A percentile compares a stretch with the other conserved stretches of the same genome.
Evolutionary conservation across 768 basidiomycete species (phyloP).

Genomic region (Xerocomellus chrysenteron): DNA sequence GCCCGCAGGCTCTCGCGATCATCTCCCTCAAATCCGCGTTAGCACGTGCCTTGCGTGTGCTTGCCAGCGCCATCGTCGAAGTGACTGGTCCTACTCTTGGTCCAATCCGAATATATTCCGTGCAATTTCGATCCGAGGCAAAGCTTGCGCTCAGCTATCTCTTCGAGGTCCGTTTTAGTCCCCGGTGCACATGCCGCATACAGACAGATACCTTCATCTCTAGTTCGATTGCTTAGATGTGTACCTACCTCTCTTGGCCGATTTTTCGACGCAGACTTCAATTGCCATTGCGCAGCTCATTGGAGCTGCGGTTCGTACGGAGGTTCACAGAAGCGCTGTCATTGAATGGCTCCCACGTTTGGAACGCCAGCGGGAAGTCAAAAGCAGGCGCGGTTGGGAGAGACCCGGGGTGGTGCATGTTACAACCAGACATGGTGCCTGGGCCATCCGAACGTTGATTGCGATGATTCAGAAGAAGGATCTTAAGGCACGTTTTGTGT

Average conservation of each 20-base stretch:
- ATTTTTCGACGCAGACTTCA: constrained; percentile 40
- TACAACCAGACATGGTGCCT: constrained; percentile 49
- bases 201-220: neutral
- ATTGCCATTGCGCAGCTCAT: constrained; percentile 61
- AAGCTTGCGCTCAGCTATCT: constrained; percentile 56
- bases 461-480: constrained; percentile 51
- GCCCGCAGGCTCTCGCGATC: constrained; percentile 34
- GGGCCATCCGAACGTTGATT: constrained; percentile 55
- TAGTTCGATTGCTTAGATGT: constrained; percentile 63
- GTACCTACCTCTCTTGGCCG: constrained; percentile 61
- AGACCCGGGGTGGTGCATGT: constrained; percentile 45
- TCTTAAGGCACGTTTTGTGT: constrained; percentile 43
- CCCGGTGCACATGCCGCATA: neutral
- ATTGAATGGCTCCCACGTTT: constrained; percentile 61
- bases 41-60: constrained; percentile 59
- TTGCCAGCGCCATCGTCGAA: constrained; percentile 62
- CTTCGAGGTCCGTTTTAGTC: constrained; percentile 48
- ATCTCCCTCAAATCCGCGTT: constrained; percentile 52
- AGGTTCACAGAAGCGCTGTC: constrained; percentile 48
- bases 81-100: constrained; percentile 68
- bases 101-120: constrained; percentile 44
- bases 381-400: constrained; percentile 73
- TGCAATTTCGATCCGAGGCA: constrained; percentile 49
- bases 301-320: constrained; percentile 48
- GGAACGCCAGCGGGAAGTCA: constrained; percentile 55